Percentiles rank a stretch among this genome's conserved stretches.
Evolutionary conservation across 345 rosid genomes (phyloP).

Genomic region (Camelina hispida): DNA sequence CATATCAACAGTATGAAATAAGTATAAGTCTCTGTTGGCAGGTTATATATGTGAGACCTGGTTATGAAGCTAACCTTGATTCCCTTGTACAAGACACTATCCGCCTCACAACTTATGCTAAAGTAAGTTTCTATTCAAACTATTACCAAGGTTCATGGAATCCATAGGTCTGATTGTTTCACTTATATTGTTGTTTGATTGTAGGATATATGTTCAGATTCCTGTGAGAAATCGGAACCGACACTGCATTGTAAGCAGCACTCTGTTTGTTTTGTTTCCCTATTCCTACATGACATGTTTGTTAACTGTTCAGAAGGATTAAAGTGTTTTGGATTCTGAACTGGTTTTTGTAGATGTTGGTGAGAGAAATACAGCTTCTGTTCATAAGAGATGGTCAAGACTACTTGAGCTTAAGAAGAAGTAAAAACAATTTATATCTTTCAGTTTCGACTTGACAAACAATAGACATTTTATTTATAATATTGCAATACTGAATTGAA

Average conservation of each 20-base stretch:
- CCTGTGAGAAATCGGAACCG: constrained; percentile 70
- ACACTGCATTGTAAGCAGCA: constrained; percentile 57
- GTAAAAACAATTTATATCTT: neutral
- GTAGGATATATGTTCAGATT: constrained; percentile 80
- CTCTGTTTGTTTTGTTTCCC: neutral
- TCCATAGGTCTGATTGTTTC: neutral
- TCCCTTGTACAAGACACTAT: constrained; percentile 76
- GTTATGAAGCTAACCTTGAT: constrained; percentile 78
- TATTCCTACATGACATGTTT: constrained; percentile 9
- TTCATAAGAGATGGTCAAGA: constrained; percentile 76
- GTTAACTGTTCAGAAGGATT: constrained; percentile 7
- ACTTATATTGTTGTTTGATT: neutral
- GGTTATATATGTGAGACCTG: constrained; percentile 90
- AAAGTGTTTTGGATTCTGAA: constrained; percentile 18
- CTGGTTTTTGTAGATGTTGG: constrained; percentile 56
- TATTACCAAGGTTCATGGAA: neutral
- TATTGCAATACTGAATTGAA: too few species aligned
- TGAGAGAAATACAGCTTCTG: constrained; percentile 54
- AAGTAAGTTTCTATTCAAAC: constrained; percentile 45
- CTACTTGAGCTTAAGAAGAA: constrained; percentile 75
- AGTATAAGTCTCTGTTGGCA: constrained; percentile 35
- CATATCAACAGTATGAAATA: neutral
- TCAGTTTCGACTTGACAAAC: too few species aligned
- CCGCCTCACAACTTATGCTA: constrained; percentile 56
- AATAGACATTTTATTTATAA: too few species aligned